phyloP scores from a whole-genome alignment of 2,329 filamentous ascomycete genomes.

The Arthrobotrys iridis region DNA sequence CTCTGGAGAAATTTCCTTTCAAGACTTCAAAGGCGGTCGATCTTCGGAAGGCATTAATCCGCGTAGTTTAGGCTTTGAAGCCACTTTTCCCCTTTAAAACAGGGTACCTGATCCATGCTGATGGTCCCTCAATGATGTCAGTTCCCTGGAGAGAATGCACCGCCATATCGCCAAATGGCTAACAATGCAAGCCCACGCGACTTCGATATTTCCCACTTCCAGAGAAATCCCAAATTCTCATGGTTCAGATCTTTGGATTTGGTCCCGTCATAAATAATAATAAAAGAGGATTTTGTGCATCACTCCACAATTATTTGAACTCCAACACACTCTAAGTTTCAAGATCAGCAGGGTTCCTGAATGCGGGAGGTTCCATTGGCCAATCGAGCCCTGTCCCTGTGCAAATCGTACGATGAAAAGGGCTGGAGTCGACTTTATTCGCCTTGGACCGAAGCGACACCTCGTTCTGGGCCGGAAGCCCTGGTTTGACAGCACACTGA shows the following conservation, averaged over 20 bases:
- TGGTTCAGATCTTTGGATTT: neutral
- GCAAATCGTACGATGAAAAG: slow-evolving; percentile 17
- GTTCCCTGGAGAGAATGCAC: neutral
- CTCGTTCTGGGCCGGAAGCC: slow-evolving; percentile 3
- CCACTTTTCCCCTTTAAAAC: slow-evolving; percentile 8
- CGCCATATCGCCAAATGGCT: neutral
- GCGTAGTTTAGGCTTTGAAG: slow-evolving; percentile 3
- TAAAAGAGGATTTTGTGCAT: neutral
- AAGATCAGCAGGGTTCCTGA: slow-evolving; percentile 14
- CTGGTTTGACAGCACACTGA: neutral
- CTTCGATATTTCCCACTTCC: neutral
- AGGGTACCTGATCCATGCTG: slow-evolving; percentile 3
- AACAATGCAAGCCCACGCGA: slow-evolving; percentile 5
- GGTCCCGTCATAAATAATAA: neutral
- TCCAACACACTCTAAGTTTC: slow-evolving; percentile 10
- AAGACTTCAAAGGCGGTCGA: neutral
- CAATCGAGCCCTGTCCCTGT: slow-evolving; percentile 17
- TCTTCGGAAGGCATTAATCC: slow-evolving; percentile 3
- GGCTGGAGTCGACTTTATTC: neutral
- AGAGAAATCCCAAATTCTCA: neutral
- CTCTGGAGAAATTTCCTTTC: neutral
- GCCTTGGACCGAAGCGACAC: slow-evolving; percentile 17
- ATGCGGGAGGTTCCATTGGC: neutral
- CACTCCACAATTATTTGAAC: neutral
- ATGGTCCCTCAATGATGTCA: neutral